Evolutionary conservation across 805 yeast species (phyloP).

Genomic region (Ogataea ramenticola): DNA sequence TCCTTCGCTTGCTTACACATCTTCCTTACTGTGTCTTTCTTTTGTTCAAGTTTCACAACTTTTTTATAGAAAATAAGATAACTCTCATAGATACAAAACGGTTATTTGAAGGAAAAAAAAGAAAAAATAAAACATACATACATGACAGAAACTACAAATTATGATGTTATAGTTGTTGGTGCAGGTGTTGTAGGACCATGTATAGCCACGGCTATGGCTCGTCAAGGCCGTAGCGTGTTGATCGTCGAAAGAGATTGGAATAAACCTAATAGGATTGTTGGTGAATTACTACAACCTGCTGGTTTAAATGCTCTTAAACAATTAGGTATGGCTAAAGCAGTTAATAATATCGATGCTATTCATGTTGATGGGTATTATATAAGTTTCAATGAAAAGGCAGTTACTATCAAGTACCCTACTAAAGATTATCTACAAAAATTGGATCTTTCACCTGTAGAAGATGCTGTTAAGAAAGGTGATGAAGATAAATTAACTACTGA

Average conservation of each 20-base stretch:
- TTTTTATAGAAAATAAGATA: too few relatives aligned
- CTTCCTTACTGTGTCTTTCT: too few relatives aligned
- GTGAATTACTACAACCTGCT: conserved; percentile 94
- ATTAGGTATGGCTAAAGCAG: conserved; percentile 73
- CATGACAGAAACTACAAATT: too few relatives aligned
- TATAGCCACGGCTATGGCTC: conserved; percentile 81
- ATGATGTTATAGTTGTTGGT: conserved; percentile 89
- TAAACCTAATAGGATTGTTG: conserved; percentile 93
- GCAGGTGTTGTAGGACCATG: conserved; percentile 98
- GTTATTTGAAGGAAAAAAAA: too few relatives aligned
- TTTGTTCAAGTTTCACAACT: neutral
- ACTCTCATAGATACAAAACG: too few relatives aligned
- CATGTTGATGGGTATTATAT: conserved; percentile 78
- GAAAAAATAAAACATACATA: too few relatives aligned
- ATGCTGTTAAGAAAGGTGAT: conserved; percentile 49
- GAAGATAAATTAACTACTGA: conserved; percentile 42
- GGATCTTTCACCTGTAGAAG: conserved; percentile 40
- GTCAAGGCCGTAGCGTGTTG: conserved; percentile 80
- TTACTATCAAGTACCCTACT: conserved; percentile 65
- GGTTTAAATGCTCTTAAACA: conserved; percentile 82
- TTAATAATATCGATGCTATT: conserved; percentile 71
- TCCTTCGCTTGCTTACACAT: too few relatives aligned
- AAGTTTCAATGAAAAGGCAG: conserved; percentile 50
- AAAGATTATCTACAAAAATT: conserved; percentile 42
- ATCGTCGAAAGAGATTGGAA: conserved; percentile 84